Evolutionary conservation across 1,139 yeast genomes (phyloP), one percentile per base, ranked within the genome.

Genomic region (Blastobotrys serpentis): DNA sequence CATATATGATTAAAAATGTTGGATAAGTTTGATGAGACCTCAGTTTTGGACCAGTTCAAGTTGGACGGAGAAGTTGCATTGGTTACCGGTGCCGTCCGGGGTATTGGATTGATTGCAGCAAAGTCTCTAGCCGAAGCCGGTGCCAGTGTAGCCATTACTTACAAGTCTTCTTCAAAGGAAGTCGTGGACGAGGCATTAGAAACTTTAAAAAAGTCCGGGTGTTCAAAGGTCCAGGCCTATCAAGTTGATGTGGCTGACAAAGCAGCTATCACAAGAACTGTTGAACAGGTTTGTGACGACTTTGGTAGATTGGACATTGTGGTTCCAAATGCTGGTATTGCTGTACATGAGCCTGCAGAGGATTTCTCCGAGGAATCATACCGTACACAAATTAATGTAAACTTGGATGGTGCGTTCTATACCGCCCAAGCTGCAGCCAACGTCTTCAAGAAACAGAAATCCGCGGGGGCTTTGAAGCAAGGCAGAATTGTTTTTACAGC

Each of bases 301-400:
- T 79, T 48, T 81, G 86, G 82, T 65, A 77, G 75, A 46, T 80
- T 85, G 56, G 90, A 85, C 61, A 75, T 82, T 10, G 81, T 84
- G 64, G 88, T 85, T 21, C 88, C 90, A 53, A 85, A 85, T 63
- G 92, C 92, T 14, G 94, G 94, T 48, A 77, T 84, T n/a, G 46
- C 51, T 21, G 30, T 37, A 26, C 42, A 53, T 40, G 41, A 49
- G 34, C 37, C 38, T 4, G 42, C 51, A 5, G 56, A 43, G 7
- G 49, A 44, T 10, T 33, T 48, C 21, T 30, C 52, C 4, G 34
- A 19, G 10, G 43, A 47, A 16, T 33, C 37, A 13, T 50, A 41
- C 42, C 10, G 36, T 6, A 48, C 39, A 36, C 42, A 41, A 6
- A 33, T 48, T 19, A 42, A 45, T 18, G 43, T 50, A 14, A 36